Evolutionary conservation across 1,139 yeast species (phyloP).

Genomic region (Diutina mesorugosa): DNA sequence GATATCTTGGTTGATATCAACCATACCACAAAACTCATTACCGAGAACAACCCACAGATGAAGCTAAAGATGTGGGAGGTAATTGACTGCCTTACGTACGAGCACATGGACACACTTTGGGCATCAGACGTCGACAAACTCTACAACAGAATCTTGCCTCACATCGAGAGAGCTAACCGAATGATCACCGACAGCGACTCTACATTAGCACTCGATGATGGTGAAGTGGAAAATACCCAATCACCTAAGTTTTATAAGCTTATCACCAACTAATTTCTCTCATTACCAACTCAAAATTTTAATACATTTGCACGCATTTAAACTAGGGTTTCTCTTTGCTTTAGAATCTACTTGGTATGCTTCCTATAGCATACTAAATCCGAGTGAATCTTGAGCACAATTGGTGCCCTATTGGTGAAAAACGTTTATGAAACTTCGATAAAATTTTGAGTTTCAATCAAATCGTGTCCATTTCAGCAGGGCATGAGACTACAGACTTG

Average conservation of each 20-base stretch:
- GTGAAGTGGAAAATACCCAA: neutral
- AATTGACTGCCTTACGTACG: constrained; percentile 16
- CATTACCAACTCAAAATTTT: neutral
- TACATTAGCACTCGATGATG: neutral
- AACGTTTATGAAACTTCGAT: no score
- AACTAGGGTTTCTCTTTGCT: no score
- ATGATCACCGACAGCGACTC: neutral
- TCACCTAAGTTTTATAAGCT: neutral
- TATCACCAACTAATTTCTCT: neutral
- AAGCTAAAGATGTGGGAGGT: constrained; percentile 9
- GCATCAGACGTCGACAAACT: constrained; percentile 12
- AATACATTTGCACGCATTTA: no score
- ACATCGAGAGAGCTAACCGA: neutral
- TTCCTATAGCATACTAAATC: no score
- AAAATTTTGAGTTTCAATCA: no score
- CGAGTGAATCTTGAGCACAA: no score
- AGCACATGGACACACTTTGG: constrained; percentile 27
- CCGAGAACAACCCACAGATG: constrained; percentile 12
- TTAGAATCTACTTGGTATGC: no score
- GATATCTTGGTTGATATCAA: constrained; percentile 29
- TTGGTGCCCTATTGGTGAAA: no score
- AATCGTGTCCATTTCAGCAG: no score
- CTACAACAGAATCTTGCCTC: neutral
- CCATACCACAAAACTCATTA: constrained; percentile 9
- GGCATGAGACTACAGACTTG: no score